Evolutionary conservation across 2,329 filamentous ascomycete genomes (phyloP).

Genomic region (Leptosphaerulina australis): DNA sequence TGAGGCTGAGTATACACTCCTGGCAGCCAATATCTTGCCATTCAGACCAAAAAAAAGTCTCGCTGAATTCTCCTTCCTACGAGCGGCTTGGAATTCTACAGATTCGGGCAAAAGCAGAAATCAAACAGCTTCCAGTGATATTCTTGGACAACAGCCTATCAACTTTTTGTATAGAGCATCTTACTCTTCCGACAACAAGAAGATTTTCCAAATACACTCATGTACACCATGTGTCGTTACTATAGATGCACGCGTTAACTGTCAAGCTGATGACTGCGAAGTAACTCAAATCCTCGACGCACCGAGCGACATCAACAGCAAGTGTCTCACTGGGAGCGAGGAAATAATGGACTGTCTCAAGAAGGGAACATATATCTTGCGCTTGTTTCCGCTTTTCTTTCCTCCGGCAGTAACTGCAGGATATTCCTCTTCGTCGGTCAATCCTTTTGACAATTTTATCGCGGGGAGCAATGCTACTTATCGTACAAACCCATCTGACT

Average conservation of each 20-base stretch:
- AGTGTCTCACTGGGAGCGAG: neutral
- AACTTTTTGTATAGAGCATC: neutral
- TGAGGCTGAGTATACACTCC: no score
- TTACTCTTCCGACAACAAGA: neutral
- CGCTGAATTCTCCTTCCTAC: no score
- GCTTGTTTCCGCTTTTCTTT: neutral
- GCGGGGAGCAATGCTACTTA: neutral
- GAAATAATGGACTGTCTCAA: neutral
- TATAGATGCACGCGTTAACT: neutral
- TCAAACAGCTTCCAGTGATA: no score
- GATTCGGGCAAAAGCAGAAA: no score
- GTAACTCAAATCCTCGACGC: neutral
- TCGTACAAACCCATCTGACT: neutral
- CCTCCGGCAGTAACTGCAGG: neutral
- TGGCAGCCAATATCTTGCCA: no score
- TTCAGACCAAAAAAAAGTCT: no score
- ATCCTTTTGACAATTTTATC: conserved; percentile 4
- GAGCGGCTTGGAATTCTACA: no score
- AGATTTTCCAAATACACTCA: neutral
- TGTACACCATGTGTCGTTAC: neutral
- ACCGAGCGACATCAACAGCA: no score
- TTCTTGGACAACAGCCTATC: no score
- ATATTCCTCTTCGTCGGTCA: neutral
- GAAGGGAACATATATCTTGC: neutral
- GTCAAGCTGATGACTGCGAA: neutral